Evolutionary conservation across 2,329 filamentous ascomycete genomes (phyloP).

Genomic region (Aspergillus latus): DNA sequence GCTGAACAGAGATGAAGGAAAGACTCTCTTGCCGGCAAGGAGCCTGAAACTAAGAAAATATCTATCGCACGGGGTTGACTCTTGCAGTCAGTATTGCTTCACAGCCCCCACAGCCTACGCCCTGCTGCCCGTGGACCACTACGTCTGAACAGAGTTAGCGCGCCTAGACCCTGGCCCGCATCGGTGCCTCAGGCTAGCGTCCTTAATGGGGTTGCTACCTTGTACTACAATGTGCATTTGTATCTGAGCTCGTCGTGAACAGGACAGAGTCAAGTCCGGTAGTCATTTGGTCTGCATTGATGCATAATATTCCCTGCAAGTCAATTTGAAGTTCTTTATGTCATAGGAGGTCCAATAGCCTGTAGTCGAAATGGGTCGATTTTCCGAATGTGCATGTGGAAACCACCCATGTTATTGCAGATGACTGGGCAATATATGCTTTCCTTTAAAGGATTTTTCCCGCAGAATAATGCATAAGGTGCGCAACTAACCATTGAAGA

Average conservation of each 20-base stretch:
- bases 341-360: too few species aligned
- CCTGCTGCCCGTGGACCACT: conserved; percentile 1
- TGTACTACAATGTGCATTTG: neutral
- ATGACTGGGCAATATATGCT: too few species aligned
- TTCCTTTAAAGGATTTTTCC: too few species aligned
- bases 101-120: conserved; percentile 7
- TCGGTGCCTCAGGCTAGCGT: neutral
- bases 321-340: too few species aligned
- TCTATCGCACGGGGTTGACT: neutral
- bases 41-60: conserved; percentile 21
- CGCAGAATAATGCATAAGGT: too few species aligned
- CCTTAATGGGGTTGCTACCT: too few species aligned
- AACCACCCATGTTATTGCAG: too few species aligned
- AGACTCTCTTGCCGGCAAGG: conserved; percentile 26
- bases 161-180: neutral
- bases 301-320: too few species aligned
- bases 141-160: neutral
- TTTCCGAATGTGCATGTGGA: too few species aligned
- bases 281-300: too few species aligned
- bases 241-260: neutral
- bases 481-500: neutral
- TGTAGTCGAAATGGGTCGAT: too few species aligned
- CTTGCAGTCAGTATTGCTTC: neutral
- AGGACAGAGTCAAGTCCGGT: too few species aligned
- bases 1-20: neutral